Percentiles rank a stretch among this genome's conserved stretches.
Conservation (phyloP, 2,329 filamentous ascomycete genomes). For the Corynespora cassiicola region DNA sequence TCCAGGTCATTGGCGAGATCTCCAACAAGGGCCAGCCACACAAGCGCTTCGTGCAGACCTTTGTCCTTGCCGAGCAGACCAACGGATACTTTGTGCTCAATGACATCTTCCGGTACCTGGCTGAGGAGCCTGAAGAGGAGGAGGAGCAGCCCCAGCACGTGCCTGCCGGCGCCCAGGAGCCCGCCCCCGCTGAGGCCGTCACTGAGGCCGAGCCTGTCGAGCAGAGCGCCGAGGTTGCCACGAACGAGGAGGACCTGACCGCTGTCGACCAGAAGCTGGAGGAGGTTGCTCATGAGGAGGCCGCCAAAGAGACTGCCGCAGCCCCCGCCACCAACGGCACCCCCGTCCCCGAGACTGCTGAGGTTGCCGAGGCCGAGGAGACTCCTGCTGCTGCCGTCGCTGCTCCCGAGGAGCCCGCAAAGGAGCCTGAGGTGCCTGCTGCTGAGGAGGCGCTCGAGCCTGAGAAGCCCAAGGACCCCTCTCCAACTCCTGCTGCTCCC, state of each 20-base stretch:
- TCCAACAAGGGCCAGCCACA: conserved; percentile 91
- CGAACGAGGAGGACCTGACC: conserved; percentile 53
- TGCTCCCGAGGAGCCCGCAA: conserved; percentile 41
- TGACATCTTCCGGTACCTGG: conserved; percentile 94
- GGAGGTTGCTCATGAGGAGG: conserved; percentile 55
- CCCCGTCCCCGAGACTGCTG: conserved; percentile 40
- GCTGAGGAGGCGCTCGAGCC: conserved; percentile 47
- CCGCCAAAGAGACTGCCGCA: conserved; percentile 28
- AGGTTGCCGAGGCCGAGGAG: conserved; percentile 48
- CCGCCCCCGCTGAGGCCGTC: conserved; percentile 43
- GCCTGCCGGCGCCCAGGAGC: conserved; percentile 47
- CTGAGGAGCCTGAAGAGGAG: conserved; percentile 78
- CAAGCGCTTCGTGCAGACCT: conserved; percentile 97
- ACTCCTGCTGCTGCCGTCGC: conserved; percentile 42
- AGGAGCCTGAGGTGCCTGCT: conserved; percentile 36
- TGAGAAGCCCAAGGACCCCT: conserved; percentile 69
- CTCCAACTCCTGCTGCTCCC: conserved; percentile 63
- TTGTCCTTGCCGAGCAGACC: conserved; percentile 93
- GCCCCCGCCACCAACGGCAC: conserved; percentile 45
- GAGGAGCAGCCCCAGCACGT: conserved; percentile 49
- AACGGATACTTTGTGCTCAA: conserved; percentile 98
- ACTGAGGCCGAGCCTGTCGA: conserved; percentile 37
- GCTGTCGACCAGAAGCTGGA: conserved; percentile 78
- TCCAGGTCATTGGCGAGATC: conserved; percentile 97
- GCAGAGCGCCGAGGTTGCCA: conserved; percentile 44